Percentiles rank a stretch among this genome's conserved stretches.
These are phyloP conservation scores for Choanephora cucurbitarum DNA, from an alignment of 371 early-diverging fungal species.

Conservation along the genomic window DNA sequence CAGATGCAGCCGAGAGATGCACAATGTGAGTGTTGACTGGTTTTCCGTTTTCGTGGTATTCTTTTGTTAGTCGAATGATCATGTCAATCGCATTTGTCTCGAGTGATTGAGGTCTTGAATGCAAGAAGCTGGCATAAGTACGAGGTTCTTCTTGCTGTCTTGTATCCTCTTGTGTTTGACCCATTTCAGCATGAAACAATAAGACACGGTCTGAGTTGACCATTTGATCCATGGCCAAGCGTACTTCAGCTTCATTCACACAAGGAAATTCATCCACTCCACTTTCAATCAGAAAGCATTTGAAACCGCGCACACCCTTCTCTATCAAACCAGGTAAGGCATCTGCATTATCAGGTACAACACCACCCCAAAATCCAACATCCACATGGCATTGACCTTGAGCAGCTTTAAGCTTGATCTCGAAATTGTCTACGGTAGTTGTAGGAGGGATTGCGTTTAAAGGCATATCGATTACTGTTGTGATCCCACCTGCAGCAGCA, in stretches of 20 bases:
- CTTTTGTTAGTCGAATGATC: constrained; percentile 68
- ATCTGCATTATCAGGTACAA: constrained; percentile 72
- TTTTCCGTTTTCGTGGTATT: constrained; percentile 54
- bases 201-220: constrained; percentile 52
- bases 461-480: constrained; percentile 86
- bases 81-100: constrained; percentile 76
- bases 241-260: constrained; percentile 70
- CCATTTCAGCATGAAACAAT: constrained; percentile 85
- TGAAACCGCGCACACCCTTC: constrained; percentile 79
- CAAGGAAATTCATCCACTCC: constrained; percentile 87
- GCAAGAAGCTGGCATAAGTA: constrained; percentile 68
- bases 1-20: constrained; percentile 77
- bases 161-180: constrained; percentile 23
- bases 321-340: constrained; percentile 65
- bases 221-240: constrained; percentile 67
- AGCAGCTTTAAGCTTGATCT: constrained; percentile 68
- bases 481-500: constrained; percentile 81
- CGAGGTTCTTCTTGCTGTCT: constrained; percentile 33
- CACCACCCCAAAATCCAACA: constrained; percentile 82
- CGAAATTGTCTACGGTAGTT: constrained; percentile 68
- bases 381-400: constrained; percentile 74
- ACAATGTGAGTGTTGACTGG: constrained; percentile 80
- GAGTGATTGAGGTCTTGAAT: constrained; percentile 69
- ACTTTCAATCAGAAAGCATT: constrained; percentile 83
- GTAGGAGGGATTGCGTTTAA: constrained; percentile 86